A percentile compares a stretch with the other conserved stretches of the same genome.
Evolutionary conservation across 176 grass and related monocot genomes (phyloP).

Genomic region (Hordeum marinum): DNA sequence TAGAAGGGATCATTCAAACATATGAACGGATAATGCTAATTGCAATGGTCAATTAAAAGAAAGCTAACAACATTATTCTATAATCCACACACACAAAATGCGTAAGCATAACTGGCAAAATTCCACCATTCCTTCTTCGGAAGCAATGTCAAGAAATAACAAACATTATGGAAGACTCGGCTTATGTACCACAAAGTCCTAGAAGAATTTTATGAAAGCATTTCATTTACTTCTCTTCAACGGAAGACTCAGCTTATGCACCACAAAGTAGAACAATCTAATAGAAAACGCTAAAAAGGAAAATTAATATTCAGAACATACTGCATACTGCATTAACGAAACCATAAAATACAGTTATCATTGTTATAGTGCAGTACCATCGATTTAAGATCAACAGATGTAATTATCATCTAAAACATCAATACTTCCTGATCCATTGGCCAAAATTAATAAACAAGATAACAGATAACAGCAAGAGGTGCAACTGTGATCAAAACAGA

Average conservation of each 20-base stretch:
- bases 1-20: neutral
- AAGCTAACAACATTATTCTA: neutral
- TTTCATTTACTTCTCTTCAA: too few relatives aligned
- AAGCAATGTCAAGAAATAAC: neutral
- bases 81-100: neutral
- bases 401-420: neutral
- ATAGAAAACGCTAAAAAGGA: neutral
- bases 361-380: neutral
- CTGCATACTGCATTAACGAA: neutral
- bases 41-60: neutral
- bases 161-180: neutral
- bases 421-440: neutral
- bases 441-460: neutral
- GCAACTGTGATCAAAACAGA: neutral
- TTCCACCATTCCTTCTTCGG: neutral
- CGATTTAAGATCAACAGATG: neutral
- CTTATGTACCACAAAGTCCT: neutral
- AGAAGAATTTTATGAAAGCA: too few relatives aligned
- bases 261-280: neutral
- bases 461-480: neutral
- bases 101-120: neutral
- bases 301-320: neutral
- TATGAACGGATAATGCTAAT: neutral
- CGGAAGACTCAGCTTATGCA: neutral
- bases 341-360: constrained; percentile 1